phyloP scores from a whole-genome alignment of 208 protist species.

The Paratrypanosoma confusum region DNA sequence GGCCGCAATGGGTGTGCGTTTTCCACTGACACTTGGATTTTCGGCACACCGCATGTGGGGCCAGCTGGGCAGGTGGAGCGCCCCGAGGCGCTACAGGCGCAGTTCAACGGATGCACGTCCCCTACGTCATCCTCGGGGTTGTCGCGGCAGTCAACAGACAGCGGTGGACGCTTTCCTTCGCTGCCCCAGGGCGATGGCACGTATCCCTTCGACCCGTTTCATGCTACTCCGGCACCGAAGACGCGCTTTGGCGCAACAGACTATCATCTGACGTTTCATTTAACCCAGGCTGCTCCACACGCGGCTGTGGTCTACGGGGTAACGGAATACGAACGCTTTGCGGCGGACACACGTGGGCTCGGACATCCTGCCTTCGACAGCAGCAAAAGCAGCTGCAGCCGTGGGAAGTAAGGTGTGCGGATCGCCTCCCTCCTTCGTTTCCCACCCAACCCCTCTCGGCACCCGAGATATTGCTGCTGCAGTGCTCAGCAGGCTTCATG shows the following conservation, averaged over 20 bases:
- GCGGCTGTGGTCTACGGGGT: no score
- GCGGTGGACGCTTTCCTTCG: not conserved
- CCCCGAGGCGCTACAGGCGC: not conserved
- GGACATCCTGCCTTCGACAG: no score
- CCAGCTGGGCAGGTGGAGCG: conserved; percentile 11
- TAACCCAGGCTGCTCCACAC: not conserved
- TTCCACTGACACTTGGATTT: conserved; percentile 6
- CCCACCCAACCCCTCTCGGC: no score
- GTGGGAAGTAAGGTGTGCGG: no score
- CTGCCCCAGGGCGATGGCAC: not conserved
- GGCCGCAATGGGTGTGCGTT: conserved; percentile 3
- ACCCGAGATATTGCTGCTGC: no score
- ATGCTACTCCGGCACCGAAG: conserved; percentile 8
- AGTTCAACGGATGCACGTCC: conserved; percentile 4
- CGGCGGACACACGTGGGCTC: no score
- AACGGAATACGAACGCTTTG: no score
- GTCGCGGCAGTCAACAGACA: not conserved
- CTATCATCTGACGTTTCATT: conserved; percentile 8
- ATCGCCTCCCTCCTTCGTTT: no score
- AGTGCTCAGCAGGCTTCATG: no score
- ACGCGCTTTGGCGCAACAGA: conserved; percentile 8
- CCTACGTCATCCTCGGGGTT: not conserved
- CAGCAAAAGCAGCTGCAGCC: no score
- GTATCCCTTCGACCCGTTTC: not conserved
- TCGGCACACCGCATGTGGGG: conserved; percentile 3